phyloP scores from a whole-genome alignment of 768 basidiomycete species.

The Macrolepiota albuminosa region DNA sequence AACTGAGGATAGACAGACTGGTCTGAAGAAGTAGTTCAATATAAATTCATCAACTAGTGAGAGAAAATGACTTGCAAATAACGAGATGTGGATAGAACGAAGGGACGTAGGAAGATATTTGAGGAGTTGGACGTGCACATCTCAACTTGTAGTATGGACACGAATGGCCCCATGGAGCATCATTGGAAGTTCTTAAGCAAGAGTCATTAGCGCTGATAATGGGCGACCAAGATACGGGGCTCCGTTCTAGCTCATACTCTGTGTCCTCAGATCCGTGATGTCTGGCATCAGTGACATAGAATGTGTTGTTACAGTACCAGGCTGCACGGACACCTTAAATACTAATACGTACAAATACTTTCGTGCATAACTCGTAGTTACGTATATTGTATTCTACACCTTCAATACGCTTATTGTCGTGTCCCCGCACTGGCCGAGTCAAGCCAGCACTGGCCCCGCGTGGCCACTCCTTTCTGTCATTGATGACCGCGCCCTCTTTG shows the following conservation, averaged over 20 bases:
- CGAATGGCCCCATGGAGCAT: slow-evolving; percentile 16
- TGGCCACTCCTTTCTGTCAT: no score
- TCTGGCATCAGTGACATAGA: slow-evolving; percentile 28
- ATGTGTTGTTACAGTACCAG: no score
- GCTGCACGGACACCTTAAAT: no score
- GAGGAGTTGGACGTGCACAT: slow-evolving; percentile 5
- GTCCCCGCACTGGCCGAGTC: no score
- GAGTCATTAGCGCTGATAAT: slow-evolving; percentile 1
- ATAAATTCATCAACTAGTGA: neutral
- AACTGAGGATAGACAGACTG: slow-evolving; percentile 31
- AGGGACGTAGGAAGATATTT: slow-evolving; percentile 15
- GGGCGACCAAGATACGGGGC: slow-evolving; percentile 26
- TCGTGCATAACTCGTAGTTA: no score
- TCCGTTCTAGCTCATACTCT: neutral
- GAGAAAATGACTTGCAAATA: slow-evolving; percentile 12
- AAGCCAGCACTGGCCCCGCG: no score
- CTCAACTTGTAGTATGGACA: neutral
- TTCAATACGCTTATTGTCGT: no score
- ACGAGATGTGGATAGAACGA: slow-evolving; percentile 14
- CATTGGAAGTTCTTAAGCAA: neutral
- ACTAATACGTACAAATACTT: no score
- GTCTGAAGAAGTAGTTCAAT: slow-evolving; percentile 21
- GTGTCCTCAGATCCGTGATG: slow-evolving; percentile 28
- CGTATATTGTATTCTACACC: no score
- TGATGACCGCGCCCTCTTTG: no score